These are phyloP conservation scores for Starmerella bombi DNA, from an alignment of 805 yeast genomes.

Conservation along the genomic window DNA sequence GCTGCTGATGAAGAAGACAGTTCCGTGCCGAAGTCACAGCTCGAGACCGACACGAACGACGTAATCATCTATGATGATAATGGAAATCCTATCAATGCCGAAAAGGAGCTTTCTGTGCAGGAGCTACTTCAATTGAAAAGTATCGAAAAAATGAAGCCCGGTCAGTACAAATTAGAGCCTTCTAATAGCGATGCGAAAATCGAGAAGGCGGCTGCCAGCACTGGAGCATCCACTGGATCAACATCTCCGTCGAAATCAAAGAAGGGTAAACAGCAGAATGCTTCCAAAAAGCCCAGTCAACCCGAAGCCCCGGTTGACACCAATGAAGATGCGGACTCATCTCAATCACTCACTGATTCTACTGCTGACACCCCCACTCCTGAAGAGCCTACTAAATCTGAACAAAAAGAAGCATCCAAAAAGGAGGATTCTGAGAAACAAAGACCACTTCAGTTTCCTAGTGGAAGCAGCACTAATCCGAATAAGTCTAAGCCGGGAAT, in stretches of 20 bases:
- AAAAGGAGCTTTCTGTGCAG: constrained; percentile 19
- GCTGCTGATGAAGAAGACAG: constrained; percentile 12
- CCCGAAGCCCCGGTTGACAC: background rate
- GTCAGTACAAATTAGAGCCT: background rate
- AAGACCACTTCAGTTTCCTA: background rate
- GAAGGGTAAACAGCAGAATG: background rate
- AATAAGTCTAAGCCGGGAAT: constrained; percentile 29
- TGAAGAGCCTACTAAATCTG: background rate
- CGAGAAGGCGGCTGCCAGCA: background rate
- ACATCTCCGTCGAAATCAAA: background rate
- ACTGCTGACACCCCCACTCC: background rate
- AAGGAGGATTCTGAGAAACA: background rate
- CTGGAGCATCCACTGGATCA: background rate
- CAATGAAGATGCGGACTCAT: background rate
- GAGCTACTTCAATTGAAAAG: constrained; percentile 18
- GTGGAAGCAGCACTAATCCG: constrained; percentile 4
- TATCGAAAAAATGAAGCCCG: constrained; percentile 8
- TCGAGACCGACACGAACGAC: constrained; percentile 12
- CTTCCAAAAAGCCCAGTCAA: constrained; percentile 17
- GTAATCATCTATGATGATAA: constrained; percentile 24
- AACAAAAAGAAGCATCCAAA: background rate
- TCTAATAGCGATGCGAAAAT: background rate
- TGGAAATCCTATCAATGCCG: constrained; percentile 23
- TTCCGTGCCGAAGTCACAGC: background rate
- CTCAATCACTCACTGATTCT: background rate